Evolutionary conservation across 2,329 filamentous ascomycete genomes (phyloP), one percentile per base, ranked within the genome.

Genomic region (Fusarium dlaminii): DNA sequence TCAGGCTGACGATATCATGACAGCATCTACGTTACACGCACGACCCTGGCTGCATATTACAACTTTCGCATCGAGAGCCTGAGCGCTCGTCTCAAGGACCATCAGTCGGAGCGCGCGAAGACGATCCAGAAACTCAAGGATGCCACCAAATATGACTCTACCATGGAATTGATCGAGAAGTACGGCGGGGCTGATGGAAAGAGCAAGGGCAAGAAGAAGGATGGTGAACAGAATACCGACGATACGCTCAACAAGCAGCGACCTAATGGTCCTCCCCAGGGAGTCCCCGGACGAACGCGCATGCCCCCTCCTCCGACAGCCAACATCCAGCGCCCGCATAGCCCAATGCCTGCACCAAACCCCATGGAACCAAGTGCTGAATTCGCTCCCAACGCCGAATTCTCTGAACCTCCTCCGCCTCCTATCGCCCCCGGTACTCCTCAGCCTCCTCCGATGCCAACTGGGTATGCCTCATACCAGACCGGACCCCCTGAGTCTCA

Each of bases 111-210:
- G 82, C 91, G 96, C 61, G 90, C 93, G 67, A 91, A 91, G 77
- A 98, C 95, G 5, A 98, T 99, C 74, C 93, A 97, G 81, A 95
- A 95, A 83, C 90, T 99, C 72, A 99, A 99, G 84, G 91, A 93
- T 66, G 95, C 95, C 32, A 99, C 96, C 39, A 98, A 94, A 82
- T 99, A 98, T 84, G 94, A 98, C 83, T 96, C 95, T 37, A 99
- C 96, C 4, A 90, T 97, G 79, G 91, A 98, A 80, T 84, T 99
- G 68, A 89, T 99, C 17, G 94, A 98, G 79, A 99, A 98, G 79
- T 99, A 99, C 81, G 95, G 95, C 40, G 93, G 90, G 15, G 85
- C 87, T 27, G 90, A 91, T 70, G 84, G 87, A 77, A 79, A 79
- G 20, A 78, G 87, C 78, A 79, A 79, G 17, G 79, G 77, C 18